phyloP scores from a whole-genome alignment of 1,284 basidiomycete genomes.

The Heterobasidion parviporum region DNA sequence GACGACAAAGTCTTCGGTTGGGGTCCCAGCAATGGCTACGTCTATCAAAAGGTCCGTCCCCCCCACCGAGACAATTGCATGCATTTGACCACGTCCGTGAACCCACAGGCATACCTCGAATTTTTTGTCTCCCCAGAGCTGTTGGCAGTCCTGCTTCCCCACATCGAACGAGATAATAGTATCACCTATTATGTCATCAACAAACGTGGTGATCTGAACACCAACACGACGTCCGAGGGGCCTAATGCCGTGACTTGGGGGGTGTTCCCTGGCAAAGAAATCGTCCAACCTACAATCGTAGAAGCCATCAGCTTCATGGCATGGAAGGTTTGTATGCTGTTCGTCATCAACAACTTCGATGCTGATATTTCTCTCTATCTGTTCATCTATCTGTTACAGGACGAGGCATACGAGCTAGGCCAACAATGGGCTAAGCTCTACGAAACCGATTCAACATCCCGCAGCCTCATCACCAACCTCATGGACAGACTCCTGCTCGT shows the following conservation, averaged over 20 bases:
- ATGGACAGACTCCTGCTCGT: slow-evolving; percentile 87
- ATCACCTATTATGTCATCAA: slow-evolving; percentile 98
- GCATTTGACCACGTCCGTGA: no score
- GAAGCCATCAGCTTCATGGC: slow-evolving; percentile 96
- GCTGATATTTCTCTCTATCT: neutral
- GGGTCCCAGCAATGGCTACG: slow-evolving; percentile 91
- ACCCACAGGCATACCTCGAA: slow-evolving; percentile 89
- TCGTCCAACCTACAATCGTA: slow-evolving; percentile 96
- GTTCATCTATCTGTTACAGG: slow-evolving; percentile 34
- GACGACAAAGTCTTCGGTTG: slow-evolving; percentile 88
- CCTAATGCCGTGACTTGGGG: slow-evolving; percentile 99
- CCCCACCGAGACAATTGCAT: neutral
- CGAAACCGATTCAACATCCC: slow-evolving; percentile 68
- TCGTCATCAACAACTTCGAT: neutral
- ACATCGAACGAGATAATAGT: slow-evolving; percentile 83
- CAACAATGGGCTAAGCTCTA: slow-evolving; percentile 91
- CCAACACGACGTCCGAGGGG: slow-evolving; percentile 87
- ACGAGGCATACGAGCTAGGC: slow-evolving; percentile 96
- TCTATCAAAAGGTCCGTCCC: slow-evolving; percentile 87
- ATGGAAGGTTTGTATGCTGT: slow-evolving; percentile 67
- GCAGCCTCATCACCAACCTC: slow-evolving; percentile 69
- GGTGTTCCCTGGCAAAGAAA: slow-evolving; percentile 97
- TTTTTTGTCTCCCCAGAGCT: slow-evolving; percentile 83
- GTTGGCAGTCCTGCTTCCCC: slow-evolving; percentile 57
- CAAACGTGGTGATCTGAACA: slow-evolving; percentile 84